Conservation (phyloP, 345 rosid species). For the Acer campestre region DNA sequence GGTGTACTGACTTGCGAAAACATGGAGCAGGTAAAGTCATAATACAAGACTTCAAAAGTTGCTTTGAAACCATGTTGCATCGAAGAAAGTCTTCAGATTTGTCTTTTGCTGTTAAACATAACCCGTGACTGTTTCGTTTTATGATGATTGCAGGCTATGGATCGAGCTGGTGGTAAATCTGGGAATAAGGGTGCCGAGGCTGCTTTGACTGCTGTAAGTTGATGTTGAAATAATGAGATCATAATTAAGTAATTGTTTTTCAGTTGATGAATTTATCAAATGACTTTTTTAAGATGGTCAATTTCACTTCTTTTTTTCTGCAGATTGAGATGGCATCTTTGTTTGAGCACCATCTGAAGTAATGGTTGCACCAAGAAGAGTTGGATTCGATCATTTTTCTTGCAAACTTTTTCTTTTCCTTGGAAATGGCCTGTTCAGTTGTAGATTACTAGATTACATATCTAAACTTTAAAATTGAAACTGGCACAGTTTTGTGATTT, state of each 20-base stretch:
- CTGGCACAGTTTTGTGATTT: too few relatives aligned
- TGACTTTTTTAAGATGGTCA: not conserved
- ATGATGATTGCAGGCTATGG: conserved; percentile 62
- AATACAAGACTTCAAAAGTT: conserved; percentile 12
- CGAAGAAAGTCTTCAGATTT: not conserved
- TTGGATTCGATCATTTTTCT: too few relatives aligned
- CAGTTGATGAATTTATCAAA: not conserved
- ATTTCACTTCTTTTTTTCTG: conserved; percentile 14
- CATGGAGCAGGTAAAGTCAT: conserved; percentile 84
- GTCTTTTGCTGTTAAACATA: not conserved
- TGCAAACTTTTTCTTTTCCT: too few relatives aligned
- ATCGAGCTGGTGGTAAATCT: conserved; percentile 97
- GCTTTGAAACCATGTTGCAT: conserved; percentile 10
- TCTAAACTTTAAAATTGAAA: too few relatives aligned
- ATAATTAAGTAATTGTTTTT: not conserved
- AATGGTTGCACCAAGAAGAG: conserved; percentile 3
- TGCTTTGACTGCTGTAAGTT: conserved; percentile 91
- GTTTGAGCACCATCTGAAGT: conserved; percentile 82
- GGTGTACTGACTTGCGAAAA: conserved; percentile 95
- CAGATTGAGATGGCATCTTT: conserved; percentile 96
- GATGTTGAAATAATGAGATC: not conserved
- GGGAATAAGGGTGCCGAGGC: conserved; percentile 95
- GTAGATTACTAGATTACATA: too few relatives aligned
- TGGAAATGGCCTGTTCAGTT: too few relatives aligned
- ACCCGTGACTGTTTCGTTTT: not conserved